Evolutionary conservation across 305 asterid species (phyloP), one percentile per base, ranked within the genome.

Genomic region (Plantago rigida): DNA sequence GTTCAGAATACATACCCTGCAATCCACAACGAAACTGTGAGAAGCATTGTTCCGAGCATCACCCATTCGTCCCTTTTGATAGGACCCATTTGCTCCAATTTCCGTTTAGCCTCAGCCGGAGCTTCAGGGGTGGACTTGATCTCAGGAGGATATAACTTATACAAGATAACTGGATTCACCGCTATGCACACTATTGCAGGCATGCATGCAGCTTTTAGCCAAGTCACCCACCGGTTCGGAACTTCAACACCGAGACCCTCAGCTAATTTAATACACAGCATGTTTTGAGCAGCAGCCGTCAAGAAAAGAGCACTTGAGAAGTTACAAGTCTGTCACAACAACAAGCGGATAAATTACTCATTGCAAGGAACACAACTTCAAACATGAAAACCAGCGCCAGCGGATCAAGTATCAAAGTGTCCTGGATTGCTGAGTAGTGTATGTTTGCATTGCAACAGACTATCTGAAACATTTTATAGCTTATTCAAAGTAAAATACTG

Each of bases 261-360:
- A 0, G 97, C 95, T 64, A 87, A 51, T 56, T 78, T 84, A 47
- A 87, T 14, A 41, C 96, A 83, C 71, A 89, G 26, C 75, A 87
- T 51, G 69, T 85, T 89, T 54, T 84, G 94, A 50, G 97, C 95
- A 52, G 94, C 90, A 12, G 81, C 97, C 13, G 95, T 87, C 51
- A 87, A 78, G 61, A 84, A 87, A 9, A 89, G 73, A n/a, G 95
- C 89, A 56, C 93, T 84, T 56, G 95, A 78, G 77, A 69, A 69
- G 59, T 83, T 81, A 62, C 78, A 69, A 58, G 80, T 53, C 95
- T 89, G 79, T 19, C 71, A 60, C 39, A 31, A 54, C 26, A 52
- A 17, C 4, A 57, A 54, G 56, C 9, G 14, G 22, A 31, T 41
- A 52, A 24, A 29, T 34, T 57, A 4, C 2, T 57, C 56, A 34